Conservation (phyloP, 805 yeast species). For the Ogataea populi-albae region DNA sequence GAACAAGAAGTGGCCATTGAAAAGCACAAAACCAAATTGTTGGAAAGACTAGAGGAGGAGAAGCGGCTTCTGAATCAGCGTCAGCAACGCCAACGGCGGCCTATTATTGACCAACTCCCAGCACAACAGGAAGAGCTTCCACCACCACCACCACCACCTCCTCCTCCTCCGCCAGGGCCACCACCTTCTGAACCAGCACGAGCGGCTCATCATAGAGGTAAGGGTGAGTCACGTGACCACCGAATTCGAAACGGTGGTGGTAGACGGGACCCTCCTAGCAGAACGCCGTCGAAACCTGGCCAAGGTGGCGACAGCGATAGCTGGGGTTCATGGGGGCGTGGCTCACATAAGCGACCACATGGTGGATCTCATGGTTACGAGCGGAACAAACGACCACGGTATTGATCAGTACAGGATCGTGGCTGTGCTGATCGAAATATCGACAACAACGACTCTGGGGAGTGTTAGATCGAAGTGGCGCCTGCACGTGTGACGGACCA, state of each 20-base stretch:
- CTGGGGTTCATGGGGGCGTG: background rate
- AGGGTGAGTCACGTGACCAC: conserved; percentile 2
- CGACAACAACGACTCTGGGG: too few relatives aligned
- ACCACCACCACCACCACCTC: conserved; percentile 18
- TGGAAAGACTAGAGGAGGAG: conserved; percentile 16
- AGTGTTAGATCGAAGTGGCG: too few relatives aligned
- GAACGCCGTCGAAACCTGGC: conserved; percentile 4
- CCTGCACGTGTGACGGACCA: too few relatives aligned
- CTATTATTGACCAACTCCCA: background rate
- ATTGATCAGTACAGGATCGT: background rate
- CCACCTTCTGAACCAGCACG: conserved; percentile 12
- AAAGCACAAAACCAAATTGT: conserved; percentile 5
- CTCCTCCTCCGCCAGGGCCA: conserved; percentile 14
- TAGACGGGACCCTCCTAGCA: too few relatives aligned
- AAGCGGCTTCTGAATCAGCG: conserved; percentile 10
- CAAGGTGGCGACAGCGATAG: conserved; percentile 2
- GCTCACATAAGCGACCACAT: conserved; percentile 1
- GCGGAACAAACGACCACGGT: conserved; percentile 4
- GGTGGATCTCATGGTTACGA: background rate
- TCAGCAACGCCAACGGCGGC: conserved; percentile 3
- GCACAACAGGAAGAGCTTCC: conserved; percentile 1
- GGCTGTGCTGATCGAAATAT: background rate
- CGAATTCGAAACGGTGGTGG: too few relatives aligned
- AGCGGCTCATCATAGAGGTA: background rate
- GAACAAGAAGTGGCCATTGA: background rate